Evolutionary conservation across 2,329 filamentous ascomycete species (phyloP), one percentile per base, ranked within the genome.

Genomic region (Epichloe baconii): DNA sequence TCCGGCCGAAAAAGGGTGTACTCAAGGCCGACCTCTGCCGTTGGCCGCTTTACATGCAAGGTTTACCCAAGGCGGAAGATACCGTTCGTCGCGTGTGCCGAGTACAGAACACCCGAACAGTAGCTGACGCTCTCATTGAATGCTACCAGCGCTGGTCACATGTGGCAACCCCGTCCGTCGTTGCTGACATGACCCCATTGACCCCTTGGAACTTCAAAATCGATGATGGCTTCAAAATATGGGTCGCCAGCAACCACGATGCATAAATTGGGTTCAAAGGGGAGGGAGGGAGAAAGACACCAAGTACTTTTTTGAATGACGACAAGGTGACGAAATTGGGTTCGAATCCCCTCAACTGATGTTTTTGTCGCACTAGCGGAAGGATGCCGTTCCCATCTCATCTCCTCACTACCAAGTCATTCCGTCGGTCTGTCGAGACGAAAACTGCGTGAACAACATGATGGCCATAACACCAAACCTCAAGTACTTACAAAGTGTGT

Each of bases 191-290:
- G 2, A 42, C 10, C 17, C n/a, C 17, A 2, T 42, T 21, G 8
- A 19, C 14, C 40, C 8, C 8, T 21, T 14, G 31, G 7, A 35
- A 23, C n/a, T 42, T 11, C 38, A 36, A 48, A 41, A 35, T 49
- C 47, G 40, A 49, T 49, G 47, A 44, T 49, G 40, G 47, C 40
- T 26, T 49, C 47, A 44, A 49, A 23, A 43, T 49, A 26, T 49
- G 47, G 47, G 47, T 43, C 40, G 19, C 17, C 14, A 23, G 26
- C 21, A n/a, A 26, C 12, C 12, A 35, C 17, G 15, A 15, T 47
- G 21, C 12, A 38, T 38, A 19, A 26, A n/a, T 11, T 17, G 15
- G 26, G n/a, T 45, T 7, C 10, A 45, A 15, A 45, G 15, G 26
- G 1, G n/a, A 21, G 26, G 10, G 23, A 2, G 15, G 7, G 26